These are phyloP conservation scores for Pichia rugopelliculosa DNA, from an alignment of 805 yeast genomes.

Conservation along the genomic window DNA sequence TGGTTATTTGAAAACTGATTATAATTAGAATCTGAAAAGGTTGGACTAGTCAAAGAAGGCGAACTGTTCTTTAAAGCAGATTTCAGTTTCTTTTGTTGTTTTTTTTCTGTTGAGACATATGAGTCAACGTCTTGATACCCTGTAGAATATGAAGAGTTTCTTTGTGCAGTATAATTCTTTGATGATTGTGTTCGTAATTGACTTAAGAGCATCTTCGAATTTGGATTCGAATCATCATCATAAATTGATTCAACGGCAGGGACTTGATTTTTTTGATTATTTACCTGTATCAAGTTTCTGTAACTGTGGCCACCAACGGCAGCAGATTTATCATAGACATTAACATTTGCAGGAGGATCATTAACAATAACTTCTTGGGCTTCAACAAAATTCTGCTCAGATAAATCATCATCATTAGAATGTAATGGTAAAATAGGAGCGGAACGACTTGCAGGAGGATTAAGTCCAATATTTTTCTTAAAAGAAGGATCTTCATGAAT, in stretches of 20 bases:
- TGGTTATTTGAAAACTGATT: neutral
- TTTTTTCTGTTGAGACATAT: neutral
- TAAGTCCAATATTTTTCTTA: neutral
- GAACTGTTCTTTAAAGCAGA: slow-evolving; percentile 9
- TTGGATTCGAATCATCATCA: neutral
- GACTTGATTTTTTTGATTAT: neutral
- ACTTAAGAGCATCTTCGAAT: neutral
- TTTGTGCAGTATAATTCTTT: neutral
- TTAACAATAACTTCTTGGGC: slow-evolving; percentile 3
- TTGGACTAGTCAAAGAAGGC: slow-evolving; percentile 1
- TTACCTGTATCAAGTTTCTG: slow-evolving; percentile 2
- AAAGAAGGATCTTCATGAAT: neutral
- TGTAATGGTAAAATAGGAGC: neutral
- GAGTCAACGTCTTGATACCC: neutral
- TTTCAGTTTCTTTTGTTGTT: neutral
- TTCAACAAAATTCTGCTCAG: slow-evolving; percentile 8
- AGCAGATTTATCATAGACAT: neutral
- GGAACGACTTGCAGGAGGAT: neutral
- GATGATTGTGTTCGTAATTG: neutral
- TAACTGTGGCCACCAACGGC: slow-evolving; percentile 7
- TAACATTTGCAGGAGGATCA: neutral
- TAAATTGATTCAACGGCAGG: neutral
- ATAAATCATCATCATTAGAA: neutral
- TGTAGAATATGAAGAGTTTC: neutral
- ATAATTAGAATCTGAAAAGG: neutral